Conservation (phyloP, 805 yeast species). For the Metschnikowia reukaufii region DNA sequence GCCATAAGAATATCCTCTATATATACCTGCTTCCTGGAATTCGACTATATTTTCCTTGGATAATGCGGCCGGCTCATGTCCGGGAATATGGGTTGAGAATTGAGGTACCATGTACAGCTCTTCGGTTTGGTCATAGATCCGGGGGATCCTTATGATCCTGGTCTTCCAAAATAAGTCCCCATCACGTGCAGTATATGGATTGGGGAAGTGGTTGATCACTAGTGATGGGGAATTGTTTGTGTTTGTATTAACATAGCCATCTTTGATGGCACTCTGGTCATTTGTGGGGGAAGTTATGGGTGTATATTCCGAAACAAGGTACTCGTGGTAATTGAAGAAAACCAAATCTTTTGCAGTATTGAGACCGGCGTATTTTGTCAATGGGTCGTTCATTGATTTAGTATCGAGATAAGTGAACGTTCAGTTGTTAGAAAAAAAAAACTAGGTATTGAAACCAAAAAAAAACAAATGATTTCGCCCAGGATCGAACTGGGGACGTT, state of each 20-base stretch:
- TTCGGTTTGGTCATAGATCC: constrained; percentile 38
- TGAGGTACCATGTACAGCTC: constrained; percentile 49
- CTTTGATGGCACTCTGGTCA: constrained; percentile 5
- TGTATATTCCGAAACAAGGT: constrained; percentile 25
- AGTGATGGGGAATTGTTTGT: constrained; percentile 22
- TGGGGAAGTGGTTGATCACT: constrained; percentile 68
- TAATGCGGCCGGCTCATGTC: constrained; percentile 63
- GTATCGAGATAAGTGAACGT: not conserved
- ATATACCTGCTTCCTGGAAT: constrained; percentile 40
- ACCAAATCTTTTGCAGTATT: constrained; percentile 11
- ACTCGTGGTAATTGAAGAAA: constrained; percentile 73
- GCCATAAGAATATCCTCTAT: constrained; percentile 50
- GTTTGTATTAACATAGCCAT: constrained; percentile 16
- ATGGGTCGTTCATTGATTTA: constrained; percentile 22
- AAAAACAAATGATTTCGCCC: constrained; percentile 23
- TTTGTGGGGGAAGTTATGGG: not conserved
- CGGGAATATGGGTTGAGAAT: constrained; percentile 57
- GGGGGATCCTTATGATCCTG: constrained; percentile 65
- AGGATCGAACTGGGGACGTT: constrained; percentile 29
- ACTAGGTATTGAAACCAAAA: not conserved
- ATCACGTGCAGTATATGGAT: constrained; percentile 40
- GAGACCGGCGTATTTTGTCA: constrained; percentile 19
- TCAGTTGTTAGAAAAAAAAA: not conserved
- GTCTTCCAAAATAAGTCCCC: constrained; percentile 37
- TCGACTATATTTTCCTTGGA: constrained; percentile 8